A percentile compares a stretch with the other conserved stretches of the same genome.
phyloP scores from a whole-genome alignment of 208 protist genomes.

The Leptomonas pyrrhocoris region DNA sequence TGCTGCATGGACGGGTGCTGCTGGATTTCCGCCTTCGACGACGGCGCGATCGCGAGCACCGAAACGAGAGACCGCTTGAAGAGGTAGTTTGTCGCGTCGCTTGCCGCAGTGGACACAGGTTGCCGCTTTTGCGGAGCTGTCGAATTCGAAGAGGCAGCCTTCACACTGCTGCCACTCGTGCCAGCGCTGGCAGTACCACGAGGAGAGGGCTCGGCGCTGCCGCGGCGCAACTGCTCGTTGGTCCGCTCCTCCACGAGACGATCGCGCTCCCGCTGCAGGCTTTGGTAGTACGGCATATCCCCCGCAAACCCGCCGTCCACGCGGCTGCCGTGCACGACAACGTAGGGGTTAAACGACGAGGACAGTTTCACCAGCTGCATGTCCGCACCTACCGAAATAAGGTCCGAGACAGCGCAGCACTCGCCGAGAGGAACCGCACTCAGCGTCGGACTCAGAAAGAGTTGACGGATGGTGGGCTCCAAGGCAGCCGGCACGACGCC shows the following conservation, averaged over 20 bases:
- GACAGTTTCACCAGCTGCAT: constrained; percentile 21
- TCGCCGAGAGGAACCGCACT: background rate
- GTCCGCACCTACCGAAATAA: background rate
- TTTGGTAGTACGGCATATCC: constrained; percentile 26
- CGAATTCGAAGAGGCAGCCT: constrained; percentile 23
- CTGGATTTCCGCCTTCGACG: constrained; percentile 46
- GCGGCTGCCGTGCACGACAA: constrained; percentile 72
- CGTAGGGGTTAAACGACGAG: constrained; percentile 57
- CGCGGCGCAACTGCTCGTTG: constrained; percentile 26
- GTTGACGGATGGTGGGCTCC: constrained; percentile 21
- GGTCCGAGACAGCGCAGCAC: constrained; percentile 15
- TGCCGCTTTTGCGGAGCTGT: constrained; percentile 33
- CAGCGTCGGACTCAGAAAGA: constrained; percentile 35
- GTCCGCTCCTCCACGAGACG: constrained; percentile 31
- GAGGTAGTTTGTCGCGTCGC: constrained; percentile 20
- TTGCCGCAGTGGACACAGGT: constrained; percentile 2
- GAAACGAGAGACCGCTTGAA: constrained; percentile 55
- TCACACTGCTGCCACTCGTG: background rate
- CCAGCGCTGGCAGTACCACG: constrained; percentile 8
- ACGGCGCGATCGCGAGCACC: constrained; percentile 38
- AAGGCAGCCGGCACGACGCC: constrained; percentile 5
- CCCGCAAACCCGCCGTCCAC: constrained; percentile 62
- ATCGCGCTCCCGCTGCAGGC: constrained; percentile 53
- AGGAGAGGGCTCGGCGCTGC: background rate
- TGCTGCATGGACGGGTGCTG: constrained; percentile 39